Conservation (phyloP, 768 basidiomycete genomes). For the Gloeophyllum trabeum region DNA sequence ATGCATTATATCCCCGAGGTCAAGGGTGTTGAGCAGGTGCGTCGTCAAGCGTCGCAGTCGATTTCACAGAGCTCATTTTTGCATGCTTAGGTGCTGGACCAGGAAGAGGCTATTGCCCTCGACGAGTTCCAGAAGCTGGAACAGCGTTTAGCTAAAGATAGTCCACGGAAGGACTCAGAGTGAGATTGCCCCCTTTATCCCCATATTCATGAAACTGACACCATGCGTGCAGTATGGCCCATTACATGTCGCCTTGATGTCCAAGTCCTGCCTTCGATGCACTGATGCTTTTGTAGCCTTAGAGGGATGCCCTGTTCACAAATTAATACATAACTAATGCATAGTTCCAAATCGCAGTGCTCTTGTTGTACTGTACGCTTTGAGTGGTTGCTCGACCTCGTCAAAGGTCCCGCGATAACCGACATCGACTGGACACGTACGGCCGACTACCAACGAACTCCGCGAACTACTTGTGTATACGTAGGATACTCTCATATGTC, state of each 20-base stretch:
- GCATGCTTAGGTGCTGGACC: conserved; percentile 60
- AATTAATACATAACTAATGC: too few relatives aligned
- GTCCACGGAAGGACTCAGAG: conserved; percentile 31
- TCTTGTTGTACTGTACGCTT: too few relatives aligned
- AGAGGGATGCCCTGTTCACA: too few relatives aligned
- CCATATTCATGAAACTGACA: conserved; percentile 4
- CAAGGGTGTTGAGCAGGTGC: conserved; percentile 80
- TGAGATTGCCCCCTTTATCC: conserved; percentile 19
- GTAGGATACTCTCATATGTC: too few relatives aligned
- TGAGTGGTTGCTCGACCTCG: too few relatives aligned
- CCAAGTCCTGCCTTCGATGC: too few relatives aligned
- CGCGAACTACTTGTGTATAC: too few relatives aligned
- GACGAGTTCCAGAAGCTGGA: conserved; percentile 89
- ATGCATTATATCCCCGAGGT: conserved; percentile 99
- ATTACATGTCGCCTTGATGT: conserved; percentile 72
- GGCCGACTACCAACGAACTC: too few relatives aligned
- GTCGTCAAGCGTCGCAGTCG: conserved; percentile 7
- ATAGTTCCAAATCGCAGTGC: too few relatives aligned
- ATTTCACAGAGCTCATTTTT: not conserved
- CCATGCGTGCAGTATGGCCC: conserved; percentile 47
- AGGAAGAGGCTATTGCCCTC: conserved; percentile 80
- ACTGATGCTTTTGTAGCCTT: too few relatives aligned
- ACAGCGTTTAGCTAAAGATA: conserved; percentile 40
- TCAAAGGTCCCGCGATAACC: too few relatives aligned
- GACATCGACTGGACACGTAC: too few relatives aligned